These are phyloP conservation scores for Fusarium annulatum DNA, from an alignment of 2,329 filamentous ascomycete genomes.

Conservation along the genomic window DNA sequence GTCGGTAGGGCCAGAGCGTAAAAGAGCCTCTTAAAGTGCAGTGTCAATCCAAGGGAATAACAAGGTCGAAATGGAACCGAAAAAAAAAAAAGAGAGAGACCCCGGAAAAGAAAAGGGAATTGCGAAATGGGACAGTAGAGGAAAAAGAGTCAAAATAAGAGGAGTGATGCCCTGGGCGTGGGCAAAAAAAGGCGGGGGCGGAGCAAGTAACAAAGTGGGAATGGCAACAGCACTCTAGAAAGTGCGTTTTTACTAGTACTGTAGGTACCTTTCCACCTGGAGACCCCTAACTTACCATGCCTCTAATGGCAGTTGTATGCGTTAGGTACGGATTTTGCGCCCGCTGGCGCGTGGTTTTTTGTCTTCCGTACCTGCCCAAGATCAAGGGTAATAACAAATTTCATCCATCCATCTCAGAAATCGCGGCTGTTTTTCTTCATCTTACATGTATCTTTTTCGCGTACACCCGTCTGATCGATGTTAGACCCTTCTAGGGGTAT, in stretches of 20 bases:
- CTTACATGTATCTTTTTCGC: slow-evolving; percentile 23
- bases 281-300: slow-evolving; percentile 34
- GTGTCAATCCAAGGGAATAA: slow-evolving; percentile 33
- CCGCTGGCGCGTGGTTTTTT: slow-evolving; percentile 33
- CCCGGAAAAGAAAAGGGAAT: slow-evolving; percentile 46
- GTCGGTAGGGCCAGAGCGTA: not conserved
- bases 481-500: slow-evolving; percentile 13
- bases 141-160: slow-evolving; percentile 39
- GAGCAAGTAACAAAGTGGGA: slow-evolving; percentile 34
- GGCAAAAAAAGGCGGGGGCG: slow-evolving; percentile 44
- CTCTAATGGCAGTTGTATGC: slow-evolving; percentile 38
- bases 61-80: slow-evolving; percentile 13
- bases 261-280: slow-evolving; percentile 13
- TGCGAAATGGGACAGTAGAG: slow-evolving; percentile 29
- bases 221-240: slow-evolving; percentile 5
- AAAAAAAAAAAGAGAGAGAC: slow-evolving; percentile 22
- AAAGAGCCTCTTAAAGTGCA: slow-evolving; percentile 7
- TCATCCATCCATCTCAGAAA: slow-evolving; percentile 11
- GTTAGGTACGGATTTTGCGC: slow-evolving; percentile 24
- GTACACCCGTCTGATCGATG: slow-evolving; percentile 27
- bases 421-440: slow-evolving; percentile 27
- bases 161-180: slow-evolving; percentile 18
- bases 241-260: slow-evolving; percentile 6
- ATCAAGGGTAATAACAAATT: slow-evolving; percentile 17
- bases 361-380: slow-evolving; percentile 17